Percentiles rank a stretch among this genome's conserved stretches.
Conservation (phyloP, 164 flowering plant genomes). For the Vitis rotundifolia region DNA sequence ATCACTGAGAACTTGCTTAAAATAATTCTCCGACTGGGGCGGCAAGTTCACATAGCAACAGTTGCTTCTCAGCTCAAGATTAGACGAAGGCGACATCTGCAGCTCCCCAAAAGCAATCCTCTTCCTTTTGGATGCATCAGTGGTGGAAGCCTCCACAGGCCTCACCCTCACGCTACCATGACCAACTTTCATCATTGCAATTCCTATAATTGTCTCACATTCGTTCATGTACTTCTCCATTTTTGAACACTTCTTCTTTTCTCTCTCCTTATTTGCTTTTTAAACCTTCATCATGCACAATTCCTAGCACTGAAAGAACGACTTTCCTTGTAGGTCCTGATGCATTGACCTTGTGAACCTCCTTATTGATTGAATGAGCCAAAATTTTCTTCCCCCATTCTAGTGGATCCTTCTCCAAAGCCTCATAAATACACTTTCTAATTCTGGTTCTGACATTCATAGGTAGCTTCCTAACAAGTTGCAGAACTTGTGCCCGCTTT, state of each 20-base stretch:
- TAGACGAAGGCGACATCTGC: constrained; percentile 4
- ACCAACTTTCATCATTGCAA: constrained; percentile 15
- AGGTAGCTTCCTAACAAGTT: constrained; percentile 92
- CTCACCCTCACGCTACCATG: constrained; percentile 16
- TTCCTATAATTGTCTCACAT: constrained; percentile 21
- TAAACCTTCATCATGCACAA: constrained; percentile 36
- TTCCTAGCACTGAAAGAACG: constrained; percentile 77
- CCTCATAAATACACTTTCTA: constrained; percentile 86
- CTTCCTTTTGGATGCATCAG: constrained; percentile 18
- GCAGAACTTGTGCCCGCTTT: constrained; percentile 82
- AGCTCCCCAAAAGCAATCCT: constrained; percentile 16
- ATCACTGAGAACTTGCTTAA: background rate
- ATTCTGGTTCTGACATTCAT: constrained; percentile 98
- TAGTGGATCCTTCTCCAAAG: constrained; percentile 77
- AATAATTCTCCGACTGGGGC: constrained; percentile 13
- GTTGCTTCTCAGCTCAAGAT: constrained; percentile 6
- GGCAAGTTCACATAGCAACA: background rate
- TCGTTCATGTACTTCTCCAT: constrained; percentile 27
- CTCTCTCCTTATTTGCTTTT: constrained; percentile 34
- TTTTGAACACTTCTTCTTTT: background rate
- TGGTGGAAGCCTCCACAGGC: constrained; percentile 15
- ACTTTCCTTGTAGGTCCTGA: constrained; percentile 99
- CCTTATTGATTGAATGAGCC: constrained; percentile 93
- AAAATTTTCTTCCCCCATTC: constrained; percentile 87
- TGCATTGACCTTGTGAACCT: constrained; percentile 96